phyloP scores from a whole-genome alignment of 257 asterid genomes.

The Hygrophila difformis region DNA sequence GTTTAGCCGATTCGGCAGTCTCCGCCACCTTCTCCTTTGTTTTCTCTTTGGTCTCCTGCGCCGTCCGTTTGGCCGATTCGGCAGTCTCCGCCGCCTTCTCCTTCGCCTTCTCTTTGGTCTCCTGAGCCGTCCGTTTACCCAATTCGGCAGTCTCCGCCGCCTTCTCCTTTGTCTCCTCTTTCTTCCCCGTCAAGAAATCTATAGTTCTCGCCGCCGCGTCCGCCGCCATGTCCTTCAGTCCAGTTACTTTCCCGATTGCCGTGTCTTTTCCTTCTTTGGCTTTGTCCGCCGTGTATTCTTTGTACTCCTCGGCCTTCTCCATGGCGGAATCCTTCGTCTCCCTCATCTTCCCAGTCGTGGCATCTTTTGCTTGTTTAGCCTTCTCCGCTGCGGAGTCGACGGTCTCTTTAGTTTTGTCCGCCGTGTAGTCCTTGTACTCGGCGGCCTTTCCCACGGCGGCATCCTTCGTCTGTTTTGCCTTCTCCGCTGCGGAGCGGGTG shows the following conservation, averaged over 20 bases:
- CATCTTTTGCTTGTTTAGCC: too few relatives aligned
- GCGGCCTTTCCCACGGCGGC: too few relatives aligned
- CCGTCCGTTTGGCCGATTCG: too few relatives aligned
- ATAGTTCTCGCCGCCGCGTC: slow-evolving; percentile 46
- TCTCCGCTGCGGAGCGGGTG: not conserved
- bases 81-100: slow-evolving; percentile 27
- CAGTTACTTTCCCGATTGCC: slow-evolving; percentile 37
- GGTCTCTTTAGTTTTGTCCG: slow-evolving; percentile 9
- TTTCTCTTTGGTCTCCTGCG: too few relatives aligned
- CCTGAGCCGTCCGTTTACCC: slow-evolving; percentile 19
- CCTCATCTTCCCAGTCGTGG: too few relatives aligned
- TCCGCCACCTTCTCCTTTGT: slow-evolving; percentile 27
- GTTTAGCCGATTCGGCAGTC: slow-evolving; percentile 24
- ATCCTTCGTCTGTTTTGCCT: slow-evolving; percentile 15
- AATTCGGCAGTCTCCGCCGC: slow-evolving; percentile 29
- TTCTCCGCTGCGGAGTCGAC: too few relatives aligned
- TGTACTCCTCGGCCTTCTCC: slow-evolving; percentile 1
- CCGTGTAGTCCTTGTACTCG: slow-evolving; percentile 10
- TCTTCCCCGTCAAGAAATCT: slow-evolving; percentile 64
- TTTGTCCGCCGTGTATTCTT: slow-evolving; percentile 16
- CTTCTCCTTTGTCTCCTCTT: slow-evolving; percentile 38
- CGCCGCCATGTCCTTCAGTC: slow-evolving; percentile 48
- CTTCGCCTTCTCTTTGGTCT: slow-evolving; percentile 40
- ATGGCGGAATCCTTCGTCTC: slow-evolving; percentile 10
- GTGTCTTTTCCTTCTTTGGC: slow-evolving; percentile 51